Percentiles rank a stretch among this genome's conserved stretches.
Evolutionary conservation across 2,329 filamentous ascomycete species (phyloP).

Genomic region (Verticillium dahliae): DNA sequence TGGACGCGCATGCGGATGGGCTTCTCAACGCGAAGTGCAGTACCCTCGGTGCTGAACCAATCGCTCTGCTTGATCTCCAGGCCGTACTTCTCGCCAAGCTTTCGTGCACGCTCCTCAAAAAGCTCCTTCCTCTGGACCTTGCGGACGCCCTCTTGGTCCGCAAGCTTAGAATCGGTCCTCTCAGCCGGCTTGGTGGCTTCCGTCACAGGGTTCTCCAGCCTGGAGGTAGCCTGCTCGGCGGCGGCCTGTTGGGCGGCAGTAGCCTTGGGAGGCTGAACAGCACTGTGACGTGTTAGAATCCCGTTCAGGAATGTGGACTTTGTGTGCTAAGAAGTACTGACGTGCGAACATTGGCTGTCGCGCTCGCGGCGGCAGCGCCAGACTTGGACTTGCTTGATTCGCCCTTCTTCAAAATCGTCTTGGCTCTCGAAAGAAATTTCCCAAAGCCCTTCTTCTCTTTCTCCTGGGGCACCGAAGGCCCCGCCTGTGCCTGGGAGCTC

Average conservation of each 20-base stretch:
- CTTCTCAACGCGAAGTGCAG: slow-evolving; percentile 62
- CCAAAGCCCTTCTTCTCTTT: slow-evolving; percentile 40
- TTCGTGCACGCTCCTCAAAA: slow-evolving; percentile 50
- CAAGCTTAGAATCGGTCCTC: slow-evolving; percentile 13
- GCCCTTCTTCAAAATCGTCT: slow-evolving; percentile 41
- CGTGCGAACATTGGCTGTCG: not conserved
- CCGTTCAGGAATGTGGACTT: not conserved
- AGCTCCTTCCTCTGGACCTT: slow-evolving; percentile 43
- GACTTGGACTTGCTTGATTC: slow-evolving; percentile 18
- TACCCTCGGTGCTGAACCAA: slow-evolving; percentile 45
- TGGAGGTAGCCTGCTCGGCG: slow-evolving; percentile 1
- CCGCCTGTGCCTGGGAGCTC: slow-evolving; percentile 34
- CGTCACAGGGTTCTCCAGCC: slow-evolving; percentile 17
- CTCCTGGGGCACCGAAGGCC: slow-evolving; percentile 22
- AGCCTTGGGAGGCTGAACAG: not conserved
- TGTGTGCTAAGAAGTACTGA: not conserved
- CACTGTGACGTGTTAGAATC: not conserved
- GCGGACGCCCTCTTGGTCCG: slow-evolving; percentile 16
- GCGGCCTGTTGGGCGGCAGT: slow-evolving; percentile 3
- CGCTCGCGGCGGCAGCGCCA: slow-evolving; percentile 5
- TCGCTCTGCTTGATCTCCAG: slow-evolving; percentile 48
- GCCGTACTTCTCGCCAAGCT: slow-evolving; percentile 48
- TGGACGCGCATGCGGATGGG: slow-evolving; percentile 73
- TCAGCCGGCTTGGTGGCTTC: slow-evolving; percentile 3
- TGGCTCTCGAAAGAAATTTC: slow-evolving; percentile 41